Evolutionary conservation across 1,139 yeast species (phyloP).

Genomic region (Kodamaea suecica): DNA sequence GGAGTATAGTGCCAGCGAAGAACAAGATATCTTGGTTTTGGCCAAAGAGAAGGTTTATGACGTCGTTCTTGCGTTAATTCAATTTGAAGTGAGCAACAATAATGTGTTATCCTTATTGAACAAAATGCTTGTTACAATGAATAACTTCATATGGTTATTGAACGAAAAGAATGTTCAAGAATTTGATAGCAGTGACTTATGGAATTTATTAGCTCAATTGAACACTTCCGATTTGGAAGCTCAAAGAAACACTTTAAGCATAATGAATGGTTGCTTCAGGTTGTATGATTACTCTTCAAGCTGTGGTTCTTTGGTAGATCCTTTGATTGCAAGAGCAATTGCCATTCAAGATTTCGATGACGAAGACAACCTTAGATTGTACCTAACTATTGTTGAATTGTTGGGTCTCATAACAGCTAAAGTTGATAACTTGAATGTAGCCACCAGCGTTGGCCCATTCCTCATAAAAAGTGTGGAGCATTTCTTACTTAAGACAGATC

Average conservation of each 20-base stretch:
- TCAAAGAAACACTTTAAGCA: conserved; percentile 51
- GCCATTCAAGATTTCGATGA: conserved; percentile 13
- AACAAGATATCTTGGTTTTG: conserved; percentile 11
- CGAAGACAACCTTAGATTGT: conserved; percentile 22
- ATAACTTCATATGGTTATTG: conserved; percentile 63
- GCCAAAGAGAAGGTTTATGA: conserved; percentile 34
- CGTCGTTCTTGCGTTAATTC: conserved; percentile 36
- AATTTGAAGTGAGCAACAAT: conserved; percentile 26
- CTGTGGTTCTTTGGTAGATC: conserved; percentile 31
- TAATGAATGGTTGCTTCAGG: conserved; percentile 50
- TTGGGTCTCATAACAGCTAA: conserved; percentile 53
- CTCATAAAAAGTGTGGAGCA: conserved; percentile 32
- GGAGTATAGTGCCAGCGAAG: conserved; percentile 49
- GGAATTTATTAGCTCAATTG: conserved; percentile 30
- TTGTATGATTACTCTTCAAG: conserved; percentile 5
- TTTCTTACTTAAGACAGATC: conserved; percentile 17
- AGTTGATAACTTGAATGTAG: conserved; percentile 44
- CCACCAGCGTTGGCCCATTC: conserved; percentile 46
- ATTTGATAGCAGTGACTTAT: conserved; percentile 30
- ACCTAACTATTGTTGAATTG: conserved; percentile 45
- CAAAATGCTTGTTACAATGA: conserved; percentile 62
- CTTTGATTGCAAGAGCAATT: conserved; percentile 21
- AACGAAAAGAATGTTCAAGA: conserved; percentile 34
- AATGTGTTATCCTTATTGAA: conserved; percentile 38
- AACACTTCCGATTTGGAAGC: conserved; percentile 22